phyloP scores from a whole-genome alignment of 1,284 basidiomycete genomes.

The Ganoderma lingzhi region DNA sequence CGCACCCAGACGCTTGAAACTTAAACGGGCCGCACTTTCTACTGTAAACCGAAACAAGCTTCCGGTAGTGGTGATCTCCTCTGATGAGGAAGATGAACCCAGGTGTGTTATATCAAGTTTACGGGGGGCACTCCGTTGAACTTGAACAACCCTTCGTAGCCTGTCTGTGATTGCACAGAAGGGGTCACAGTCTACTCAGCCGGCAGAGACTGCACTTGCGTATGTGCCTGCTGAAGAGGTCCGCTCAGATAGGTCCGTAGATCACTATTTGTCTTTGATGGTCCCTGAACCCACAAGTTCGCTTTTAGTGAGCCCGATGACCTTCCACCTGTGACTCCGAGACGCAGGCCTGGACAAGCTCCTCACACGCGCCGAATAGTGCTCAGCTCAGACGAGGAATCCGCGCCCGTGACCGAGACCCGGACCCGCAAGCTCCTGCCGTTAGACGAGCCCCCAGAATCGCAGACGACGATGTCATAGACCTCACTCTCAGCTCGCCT shows the following conservation, averaged over 20 bases:
- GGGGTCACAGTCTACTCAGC: constrained; percentile 15
- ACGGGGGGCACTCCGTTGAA: too few relatives aligned
- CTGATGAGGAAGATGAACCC: constrained; percentile 51
- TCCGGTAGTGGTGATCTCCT: constrained; percentile 63
- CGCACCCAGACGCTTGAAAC: constrained; percentile 14
- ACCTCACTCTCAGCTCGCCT: constrained; percentile 33
- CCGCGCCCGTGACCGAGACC: not conserved
- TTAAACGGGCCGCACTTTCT: constrained; percentile 15
- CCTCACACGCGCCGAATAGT: constrained; percentile 11
- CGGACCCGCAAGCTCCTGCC: not conserved
- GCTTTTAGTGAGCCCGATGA: constrained; percentile 8
- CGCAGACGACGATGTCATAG: constrained; percentile 29
- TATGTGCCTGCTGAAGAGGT: not conserved
- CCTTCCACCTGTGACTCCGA: constrained; percentile 9
- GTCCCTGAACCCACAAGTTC: not conserved
- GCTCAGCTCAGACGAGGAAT: constrained; percentile 16
- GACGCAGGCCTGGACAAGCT: not conserved
- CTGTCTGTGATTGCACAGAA: constrained; percentile 23
- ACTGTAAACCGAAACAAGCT: constrained; percentile 20
- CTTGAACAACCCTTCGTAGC: not conserved
- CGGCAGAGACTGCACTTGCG: not conserved
- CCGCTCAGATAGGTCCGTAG: not conserved
- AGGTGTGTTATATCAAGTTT: constrained; percentile 31
- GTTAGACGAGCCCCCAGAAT: not conserved
- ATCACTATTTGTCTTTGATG: not conserved